These are phyloP conservation scores for Talaromyces sp. DNA, from an alignment of 2,329 filamentous ascomycete species.

Conservation along the genomic window DNA sequence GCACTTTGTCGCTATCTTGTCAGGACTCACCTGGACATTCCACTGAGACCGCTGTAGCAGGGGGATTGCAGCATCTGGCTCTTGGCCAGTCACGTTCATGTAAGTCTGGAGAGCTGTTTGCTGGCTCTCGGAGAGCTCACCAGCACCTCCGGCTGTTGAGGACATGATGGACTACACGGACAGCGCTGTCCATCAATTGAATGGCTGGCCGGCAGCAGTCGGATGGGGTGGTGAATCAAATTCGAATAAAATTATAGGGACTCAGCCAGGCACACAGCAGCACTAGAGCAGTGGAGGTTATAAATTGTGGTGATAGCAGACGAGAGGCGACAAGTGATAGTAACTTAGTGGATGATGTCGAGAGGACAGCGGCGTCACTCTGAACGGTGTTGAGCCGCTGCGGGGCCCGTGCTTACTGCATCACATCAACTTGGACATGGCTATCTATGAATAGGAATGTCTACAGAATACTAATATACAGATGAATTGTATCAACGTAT, in stretches of 20 bases:
- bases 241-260: not conserved
- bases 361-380: not conserved
- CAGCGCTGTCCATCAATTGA: conserved; percentile 8
- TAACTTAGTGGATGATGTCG: not conserved
- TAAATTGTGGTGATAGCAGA: not conserved
- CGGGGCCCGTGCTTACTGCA: not conserved
- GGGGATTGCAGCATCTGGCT: conserved; percentile 67
- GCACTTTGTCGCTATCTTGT: too few relatives aligned
- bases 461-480: too few relatives aligned
- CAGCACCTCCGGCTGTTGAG: too few relatives aligned
- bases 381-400: not conserved
- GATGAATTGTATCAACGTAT: not conserved
- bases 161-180: conserved; percentile 33
- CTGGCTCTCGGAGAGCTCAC: conserved; percentile 68
- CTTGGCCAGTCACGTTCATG: conserved; percentile 80
- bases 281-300: not conserved
- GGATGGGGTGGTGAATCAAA: not conserved
- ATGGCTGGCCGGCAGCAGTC: not conserved
- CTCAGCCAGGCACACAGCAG: not conserved
- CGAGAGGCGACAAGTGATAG: not conserved
- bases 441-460: too few relatives aligned
- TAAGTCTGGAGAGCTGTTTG: conserved; percentile 83
- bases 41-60: conserved; percentile 83
- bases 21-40: conserved; percentile 71
- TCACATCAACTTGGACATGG: too few relatives aligned